Evolutionary conservation across 106 monocot genomes (phyloP), one percentile per base, ranked within the genome.

Genomic region (Allium cepa): DNA sequence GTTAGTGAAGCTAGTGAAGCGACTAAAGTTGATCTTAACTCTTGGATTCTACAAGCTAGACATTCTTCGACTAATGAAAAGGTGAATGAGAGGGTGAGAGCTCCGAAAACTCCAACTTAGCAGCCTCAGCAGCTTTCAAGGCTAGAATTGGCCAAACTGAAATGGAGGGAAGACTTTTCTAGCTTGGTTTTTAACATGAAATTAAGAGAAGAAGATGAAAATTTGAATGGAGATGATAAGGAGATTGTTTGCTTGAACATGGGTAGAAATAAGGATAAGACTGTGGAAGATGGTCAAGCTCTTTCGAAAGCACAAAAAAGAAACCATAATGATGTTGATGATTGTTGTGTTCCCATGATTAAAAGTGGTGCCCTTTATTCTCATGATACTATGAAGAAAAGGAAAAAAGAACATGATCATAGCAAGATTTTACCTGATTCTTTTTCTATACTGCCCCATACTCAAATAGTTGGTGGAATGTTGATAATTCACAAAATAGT

Each of bases 151-250:
- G 7, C 47, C 22, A 50, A 17, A 50, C 0, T 8, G 17, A 60
- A 56, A 15, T 49, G 60, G 51, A 46, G 56, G 46, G 50, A 67
- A 18, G 70, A 56, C 2, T 75, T 67, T 67, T 45, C 48, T 11
- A 68, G 16, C 13, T 63, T 68, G 14, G 10, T 49, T 18, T 57
- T 70, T 12, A 67, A 67, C 16, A 62, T 60, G 64, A 27, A 11
- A 28, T 12, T 64, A 17, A 78, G 74, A 69, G 72, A 68, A 66
- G 68, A 68, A 62, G 50, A 58, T 8, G 71, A 73, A 49, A 85
- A 78, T 52, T 26, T 69, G 71, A 75, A 85, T 58, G 64, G 26
- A 26, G 53, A 68, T 59, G 81, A 67, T 12, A 59, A 28, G 55
- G 56, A 57, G 68, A 61, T 49, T 45, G 27, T 71, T 16, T 51